Evolutionary conservation across 2,329 filamentous ascomycete genomes (phyloP).

Genomic region (Calonectria hongkongensis): DNA sequence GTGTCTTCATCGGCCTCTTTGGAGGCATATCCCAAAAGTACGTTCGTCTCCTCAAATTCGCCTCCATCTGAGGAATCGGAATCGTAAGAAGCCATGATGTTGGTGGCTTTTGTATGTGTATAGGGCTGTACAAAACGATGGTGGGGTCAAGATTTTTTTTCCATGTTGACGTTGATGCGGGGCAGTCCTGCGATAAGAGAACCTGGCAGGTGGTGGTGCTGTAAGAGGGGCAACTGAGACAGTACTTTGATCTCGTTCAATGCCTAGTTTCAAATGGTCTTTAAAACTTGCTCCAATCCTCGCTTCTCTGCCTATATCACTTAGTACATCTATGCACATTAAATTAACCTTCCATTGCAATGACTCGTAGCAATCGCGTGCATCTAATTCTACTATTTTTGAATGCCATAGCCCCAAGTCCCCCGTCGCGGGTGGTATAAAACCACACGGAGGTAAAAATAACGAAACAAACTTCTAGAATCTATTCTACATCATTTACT

Average conservation of each 20-base stretch:
- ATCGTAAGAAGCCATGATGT: slow-evolving; percentile 84
- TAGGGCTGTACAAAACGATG: slow-evolving; percentile 52
- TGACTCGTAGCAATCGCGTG: no score
- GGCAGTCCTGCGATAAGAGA: slow-evolving; percentile 52
- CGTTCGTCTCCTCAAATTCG: slow-evolving; percentile 86
- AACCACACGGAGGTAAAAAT: no score
- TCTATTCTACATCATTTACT: no score
- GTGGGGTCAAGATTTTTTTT: slow-evolving; percentile 66
- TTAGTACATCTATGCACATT: not conserved
- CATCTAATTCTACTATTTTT: no score
- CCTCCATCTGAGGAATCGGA: slow-evolving; percentile 86
- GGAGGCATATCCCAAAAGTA: slow-evolving; percentile 92
- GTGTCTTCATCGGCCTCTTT: slow-evolving; percentile 86
- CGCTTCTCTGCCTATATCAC: not conserved
- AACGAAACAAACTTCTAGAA: no score
- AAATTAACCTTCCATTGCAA: not conserved
- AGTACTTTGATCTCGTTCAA: not conserved
- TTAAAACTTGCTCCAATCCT: not conserved
- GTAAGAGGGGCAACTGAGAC: not conserved
- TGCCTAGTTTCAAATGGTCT: not conserved
- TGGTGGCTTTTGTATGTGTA: slow-evolving; percentile 40
- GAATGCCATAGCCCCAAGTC: no score
- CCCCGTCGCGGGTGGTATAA: no score
- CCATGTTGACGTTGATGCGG: slow-evolving; percentile 54
- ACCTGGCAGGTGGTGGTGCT: slow-evolving; percentile 1